These are phyloP conservation scores for Coemansia brasiliensis DNA, from an alignment of 192 early-diverging fungal species.

Conservation along the genomic window DNA sequence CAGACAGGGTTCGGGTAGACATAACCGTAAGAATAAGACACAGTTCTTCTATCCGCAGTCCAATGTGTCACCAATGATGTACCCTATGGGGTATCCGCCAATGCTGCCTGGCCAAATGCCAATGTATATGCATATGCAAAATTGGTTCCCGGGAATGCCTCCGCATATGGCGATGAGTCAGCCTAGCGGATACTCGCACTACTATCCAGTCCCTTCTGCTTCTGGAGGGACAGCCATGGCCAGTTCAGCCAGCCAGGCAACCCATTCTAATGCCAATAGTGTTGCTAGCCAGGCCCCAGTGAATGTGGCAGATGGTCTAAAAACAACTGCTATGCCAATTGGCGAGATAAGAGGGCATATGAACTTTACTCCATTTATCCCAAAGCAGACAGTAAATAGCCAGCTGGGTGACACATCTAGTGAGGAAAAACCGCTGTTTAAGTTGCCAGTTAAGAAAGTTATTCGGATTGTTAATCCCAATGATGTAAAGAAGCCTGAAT, in stretches of 20 bases:
- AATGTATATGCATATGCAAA: slow-evolving; percentile 36
- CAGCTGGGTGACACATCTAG: slow-evolving; percentile 20
- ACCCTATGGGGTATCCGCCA: slow-evolving; percentile 43
- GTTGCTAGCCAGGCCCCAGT: no score
- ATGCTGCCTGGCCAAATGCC: slow-evolving; percentile 23
- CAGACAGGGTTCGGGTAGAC: not conserved
- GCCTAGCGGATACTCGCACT: not conserved
- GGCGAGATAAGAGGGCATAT: no score
- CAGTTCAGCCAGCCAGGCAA: no score
- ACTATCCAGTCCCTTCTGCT: not conserved
- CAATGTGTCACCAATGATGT: slow-evolving; percentile 18
- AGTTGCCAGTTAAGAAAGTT: slow-evolving; percentile 32
- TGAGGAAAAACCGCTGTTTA: slow-evolving; percentile 35
- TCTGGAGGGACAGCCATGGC: no score
- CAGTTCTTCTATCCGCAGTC: slow-evolving; percentile 7
- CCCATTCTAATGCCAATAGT: no score
- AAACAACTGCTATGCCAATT: no score
- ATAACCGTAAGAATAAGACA: not conserved
- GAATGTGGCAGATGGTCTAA: no score
- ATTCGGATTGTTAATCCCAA: slow-evolving; percentile 50
- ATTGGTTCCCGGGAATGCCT: slow-evolving; percentile 30
- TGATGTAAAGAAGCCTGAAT: slow-evolving; percentile 10
- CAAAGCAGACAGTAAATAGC: no score
- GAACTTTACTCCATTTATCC: no score
- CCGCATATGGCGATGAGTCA: slow-evolving; percentile 25